Evolutionary conservation across 306 rosid genomes (phyloP), one percentile per base, ranked within the genome.

Genomic region (Sesbania bispinosa): DNA sequence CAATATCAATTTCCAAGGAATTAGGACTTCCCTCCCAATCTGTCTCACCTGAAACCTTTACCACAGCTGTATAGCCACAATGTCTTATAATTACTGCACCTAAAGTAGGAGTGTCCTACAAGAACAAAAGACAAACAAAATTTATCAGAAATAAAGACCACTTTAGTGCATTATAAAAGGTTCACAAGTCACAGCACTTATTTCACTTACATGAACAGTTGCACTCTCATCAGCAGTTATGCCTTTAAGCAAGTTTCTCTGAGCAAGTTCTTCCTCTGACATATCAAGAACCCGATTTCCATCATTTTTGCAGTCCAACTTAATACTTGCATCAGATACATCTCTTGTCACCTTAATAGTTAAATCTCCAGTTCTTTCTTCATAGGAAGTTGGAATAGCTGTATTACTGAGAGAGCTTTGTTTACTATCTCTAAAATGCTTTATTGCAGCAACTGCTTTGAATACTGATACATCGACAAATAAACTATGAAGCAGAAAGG

Each of bases 201-300:
- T 30, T 52, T 73, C 72, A 84, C 90, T 82, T 81, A 94, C 98
- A 83, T 94, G 98, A 71, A 94, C 98, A 7, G 98, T 89, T 67
- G 96, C 97, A 80, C 98, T 94, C 76, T 94, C 98, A 81, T 94
- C 98, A 53, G 98, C 97, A 18, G 98, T 94, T 75, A 94, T 86
- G 78, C 98, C 98, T 87, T 94, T 94, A 20, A 94, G 90, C 81
- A 94, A 84, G 84, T 94, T 94, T 85, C 97, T 87, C 69, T 32
- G 89, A 50, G 96, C 87, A 62, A 90, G 85, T 77, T 90, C 87
- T 79, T 86, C 94, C 41, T 77, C 88, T 8, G 89, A 72, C 68
- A 89, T 62, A 67, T 79, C 96, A 61, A 94, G 89, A 86, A 89
- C 90, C 69, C 32, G 86, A 59, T 88, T 88, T 30, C 97, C 96